Conservation (phyloP, 257 asterid species). For the Penstemon barbatus region DNA sequence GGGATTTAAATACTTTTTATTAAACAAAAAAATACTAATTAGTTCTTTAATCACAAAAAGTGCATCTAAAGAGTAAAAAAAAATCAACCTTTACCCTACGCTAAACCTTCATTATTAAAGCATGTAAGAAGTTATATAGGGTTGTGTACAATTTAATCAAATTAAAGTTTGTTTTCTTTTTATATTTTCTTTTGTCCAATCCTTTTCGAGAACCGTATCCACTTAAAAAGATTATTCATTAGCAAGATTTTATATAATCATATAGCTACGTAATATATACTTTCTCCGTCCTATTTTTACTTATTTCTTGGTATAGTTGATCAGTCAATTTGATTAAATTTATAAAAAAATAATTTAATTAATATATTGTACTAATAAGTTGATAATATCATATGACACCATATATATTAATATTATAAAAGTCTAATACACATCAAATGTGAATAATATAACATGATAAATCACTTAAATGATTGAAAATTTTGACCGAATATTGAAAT, state of each 20-base stretch:
- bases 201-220: not conserved
- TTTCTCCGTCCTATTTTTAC: not conserved
- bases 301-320: too few species aligned
- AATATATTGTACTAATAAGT: too few species aligned
- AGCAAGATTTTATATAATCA: not conserved
- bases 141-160: not conserved
- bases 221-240: not conserved
- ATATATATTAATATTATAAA: too few species aligned
- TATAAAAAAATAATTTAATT: too few species aligned
- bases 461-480: too few species aligned
- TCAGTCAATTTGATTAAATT: too few species aligned
- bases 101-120: not conserved
- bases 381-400: too few species aligned
- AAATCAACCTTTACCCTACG: not conserved
- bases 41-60: not conserved
- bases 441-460: too few species aligned
- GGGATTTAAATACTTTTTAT: not conserved
- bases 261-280: not conserved
- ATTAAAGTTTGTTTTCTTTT: not conserved
- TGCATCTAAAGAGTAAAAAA: not conserved
- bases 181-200: not conserved
- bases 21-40: not conserved
- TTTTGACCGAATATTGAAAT: too few species aligned
- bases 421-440: too few species aligned
- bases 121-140: not conserved